A percentile compares a stretch with the other conserved stretches of the same genome.
These are phyloP conservation scores for Penicillium soppii DNA, from an alignment of 495 filamentous ascomycete genomes.

Conservation along the genomic window DNA sequence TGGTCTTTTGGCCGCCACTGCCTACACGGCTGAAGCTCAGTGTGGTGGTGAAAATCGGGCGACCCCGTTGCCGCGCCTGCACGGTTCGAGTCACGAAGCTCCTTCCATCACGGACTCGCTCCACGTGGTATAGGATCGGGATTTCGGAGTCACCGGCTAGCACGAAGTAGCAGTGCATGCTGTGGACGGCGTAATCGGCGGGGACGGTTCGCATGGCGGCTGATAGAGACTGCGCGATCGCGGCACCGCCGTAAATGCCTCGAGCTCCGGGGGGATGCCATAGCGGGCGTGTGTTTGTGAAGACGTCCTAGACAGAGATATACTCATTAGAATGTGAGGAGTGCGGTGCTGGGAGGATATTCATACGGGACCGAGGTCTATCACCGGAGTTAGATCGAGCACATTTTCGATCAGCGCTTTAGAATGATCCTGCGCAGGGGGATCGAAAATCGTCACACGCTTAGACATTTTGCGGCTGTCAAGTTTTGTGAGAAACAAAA, in stretches of 20 bases:
- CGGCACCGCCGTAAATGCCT: slow-evolving; percentile 89
- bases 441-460: slow-evolving; percentile 68
- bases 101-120: slow-evolving; percentile 85
- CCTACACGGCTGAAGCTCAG: slow-evolving; percentile 78
- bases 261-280: slow-evolving; percentile 91
- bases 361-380: slow-evolving; percentile 75
- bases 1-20: slow-evolving; percentile 58
- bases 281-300: slow-evolving; percentile 85
- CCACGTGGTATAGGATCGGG: slow-evolving; percentile 90
- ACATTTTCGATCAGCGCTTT: slow-evolving; percentile 86
- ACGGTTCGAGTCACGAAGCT: slow-evolving; percentile 94
- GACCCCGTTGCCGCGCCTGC: slow-evolving; percentile 86
- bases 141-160: slow-evolving; percentile 81
- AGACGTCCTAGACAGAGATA: slow-evolving; percentile 62
- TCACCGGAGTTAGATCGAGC: slow-evolving; percentile 76
- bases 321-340: slow-evolving; percentile 3
- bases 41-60: slow-evolving; percentile 91
- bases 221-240: slow-evolving; percentile 87
- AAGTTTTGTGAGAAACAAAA: not conserved
- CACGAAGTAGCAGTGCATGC: slow-evolving; percentile 99
- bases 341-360: not conserved
- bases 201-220: slow-evolving; percentile 87
- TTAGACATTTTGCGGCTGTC: slow-evolving; percentile 36
- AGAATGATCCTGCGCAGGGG: slow-evolving; percentile 67
- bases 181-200: slow-evolving; percentile 76